These are phyloP conservation scores for Trichophyton benhamiae DNA, from an alignment of 2,329 filamentous ascomycete species.

Conservation along the genomic window DNA sequence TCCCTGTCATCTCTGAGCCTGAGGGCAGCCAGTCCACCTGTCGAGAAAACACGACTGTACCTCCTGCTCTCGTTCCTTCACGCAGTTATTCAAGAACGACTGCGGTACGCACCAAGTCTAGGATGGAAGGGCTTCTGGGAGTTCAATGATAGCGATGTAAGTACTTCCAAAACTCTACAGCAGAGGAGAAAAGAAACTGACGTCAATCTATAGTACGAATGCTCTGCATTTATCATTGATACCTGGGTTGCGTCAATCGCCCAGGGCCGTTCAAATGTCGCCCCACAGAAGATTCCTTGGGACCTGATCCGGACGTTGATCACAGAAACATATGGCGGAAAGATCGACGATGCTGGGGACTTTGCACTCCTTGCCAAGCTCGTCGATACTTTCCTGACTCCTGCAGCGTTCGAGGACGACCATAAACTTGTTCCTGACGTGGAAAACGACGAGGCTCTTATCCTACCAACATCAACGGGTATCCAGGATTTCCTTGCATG, in stretches of 20 bases:
- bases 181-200: background rate
- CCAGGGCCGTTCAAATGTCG: slow-evolving; percentile 78
- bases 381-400: slow-evolving; percentile 67
- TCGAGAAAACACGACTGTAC: slow-evolving; percentile 83
- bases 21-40: slow-evolving; percentile 65
- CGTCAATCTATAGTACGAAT: slow-evolving; percentile 61
- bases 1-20: slow-evolving; percentile 73
- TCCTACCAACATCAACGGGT: slow-evolving; percentile 66
- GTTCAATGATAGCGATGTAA: slow-evolving; percentile 97
- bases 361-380: slow-evolving; percentile 61
- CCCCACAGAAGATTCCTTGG: slow-evolving; percentile 90
- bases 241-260: slow-evolving; percentile 80
- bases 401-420: slow-evolving; percentile 80
- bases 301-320: slow-evolving; percentile 85
- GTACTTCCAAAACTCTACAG: slow-evolving; percentile 29
- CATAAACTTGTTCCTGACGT: slow-evolving; percentile 70
- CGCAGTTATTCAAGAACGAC: slow-evolving; percentile 84
- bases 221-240: slow-evolving; percentile 89
- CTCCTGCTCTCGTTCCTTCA: slow-evolving; percentile 87
- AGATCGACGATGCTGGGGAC: slow-evolving; percentile 85
- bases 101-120: slow-evolving; percentile 83
- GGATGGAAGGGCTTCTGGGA: slow-evolving; percentile 99
- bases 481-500: slow-evolving; percentile 79
- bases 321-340: slow-evolving; percentile 91
- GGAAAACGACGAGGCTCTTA: slow-evolving; percentile 49